phyloP scores from a whole-genome alignment of 2,329 filamentous ascomycete species.

The Ophiocordyceps camponoti-leonardi region DNA sequence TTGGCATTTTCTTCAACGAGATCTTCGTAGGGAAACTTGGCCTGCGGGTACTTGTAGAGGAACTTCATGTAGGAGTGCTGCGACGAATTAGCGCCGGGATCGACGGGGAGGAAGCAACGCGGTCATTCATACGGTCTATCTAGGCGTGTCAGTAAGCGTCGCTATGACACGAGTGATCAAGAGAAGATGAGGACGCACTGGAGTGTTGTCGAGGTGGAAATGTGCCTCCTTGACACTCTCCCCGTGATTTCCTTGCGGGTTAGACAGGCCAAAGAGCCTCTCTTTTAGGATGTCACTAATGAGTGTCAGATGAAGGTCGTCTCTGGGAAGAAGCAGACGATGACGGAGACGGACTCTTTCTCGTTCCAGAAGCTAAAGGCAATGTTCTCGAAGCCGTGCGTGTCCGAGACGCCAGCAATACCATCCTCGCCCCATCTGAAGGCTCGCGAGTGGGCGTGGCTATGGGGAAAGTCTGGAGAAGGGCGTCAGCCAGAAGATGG shows the following conservation, averaged over 20 bases:
- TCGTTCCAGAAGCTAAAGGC: slow-evolving; percentile 97
- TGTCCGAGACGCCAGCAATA: slow-evolving; percentile 85
- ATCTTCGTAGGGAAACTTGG: slow-evolving; percentile 80
- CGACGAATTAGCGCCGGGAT: slow-evolving; percentile 4
- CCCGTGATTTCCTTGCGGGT: slow-evolving; percentile 92
- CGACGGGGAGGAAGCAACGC: not conserved
- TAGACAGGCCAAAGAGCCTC: slow-evolving; percentile 83
- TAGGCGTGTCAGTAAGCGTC: slow-evolving; percentile 7
- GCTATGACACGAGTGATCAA: not conserved
- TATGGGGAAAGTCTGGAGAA: slow-evolving; percentile 70
- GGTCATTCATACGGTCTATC: slow-evolving; percentile 28
- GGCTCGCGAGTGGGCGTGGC: slow-evolving; percentile 72
- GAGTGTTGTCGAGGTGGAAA: slow-evolving; percentile 92
- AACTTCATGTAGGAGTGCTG: slow-evolving; percentile 98
- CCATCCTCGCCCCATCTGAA: slow-evolving; percentile 96
- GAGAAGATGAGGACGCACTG: slow-evolving; percentile 24
- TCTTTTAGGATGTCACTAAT: slow-evolving; percentile 81
- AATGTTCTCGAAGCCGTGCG: slow-evolving; percentile 80
- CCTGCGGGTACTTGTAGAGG: slow-evolving; percentile 93
- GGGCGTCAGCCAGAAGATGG: not conserved
- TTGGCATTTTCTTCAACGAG: slow-evolving; percentile 69
- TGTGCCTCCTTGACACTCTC: slow-evolving; percentile 95
- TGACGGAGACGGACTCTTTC: slow-evolving; percentile 49
- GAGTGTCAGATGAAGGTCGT: slow-evolving; percentile 5
- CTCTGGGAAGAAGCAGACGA: not conserved